These are phyloP conservation scores for Sarcocystis neurona DNA, from an alignment of 169 alveolate species.

Conservation along the genomic window DNA sequence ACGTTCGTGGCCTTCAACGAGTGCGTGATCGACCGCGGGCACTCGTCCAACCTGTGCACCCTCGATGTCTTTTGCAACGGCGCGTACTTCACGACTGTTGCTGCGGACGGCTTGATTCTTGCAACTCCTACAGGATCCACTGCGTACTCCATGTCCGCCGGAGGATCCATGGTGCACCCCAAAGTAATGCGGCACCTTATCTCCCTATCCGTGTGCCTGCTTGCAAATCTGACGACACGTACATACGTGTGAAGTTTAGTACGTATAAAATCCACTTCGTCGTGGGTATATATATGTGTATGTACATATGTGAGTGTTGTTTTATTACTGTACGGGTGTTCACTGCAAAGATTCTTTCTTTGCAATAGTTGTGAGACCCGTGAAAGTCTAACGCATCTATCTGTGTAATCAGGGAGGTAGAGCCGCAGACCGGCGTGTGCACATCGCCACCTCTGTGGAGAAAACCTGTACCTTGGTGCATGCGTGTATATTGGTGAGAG, in stretches of 20 bases:
- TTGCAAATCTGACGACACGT: no score
- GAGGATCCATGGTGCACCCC: conserved; percentile 96
- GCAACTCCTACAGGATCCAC: conserved; percentile 99
- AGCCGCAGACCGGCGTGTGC: no score
- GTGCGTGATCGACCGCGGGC: conserved; percentile 78
- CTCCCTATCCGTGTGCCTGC: no score
- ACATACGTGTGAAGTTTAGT: background rate
- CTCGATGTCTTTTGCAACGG: conserved; percentile 73
- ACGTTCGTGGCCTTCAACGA: conserved; percentile 73
- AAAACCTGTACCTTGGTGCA: no score
- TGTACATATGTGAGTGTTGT: background rate
- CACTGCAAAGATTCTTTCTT: no score
- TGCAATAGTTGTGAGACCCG: no score
- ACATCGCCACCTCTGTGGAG: no score
- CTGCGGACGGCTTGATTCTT: conserved; percentile 81
- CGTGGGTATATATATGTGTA: background rate
- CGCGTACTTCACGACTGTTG: conserved; percentile 74
- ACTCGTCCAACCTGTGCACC: conserved; percentile 70
- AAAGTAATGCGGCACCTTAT: no score
- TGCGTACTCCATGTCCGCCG: conserved; percentile 96
- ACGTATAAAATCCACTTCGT: background rate
- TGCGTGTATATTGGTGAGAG: no score
- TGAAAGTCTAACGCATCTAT: no score
- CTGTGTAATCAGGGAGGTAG: no score
- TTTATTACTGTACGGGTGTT: background rate